phyloP scores from a whole-genome alignment of 495 filamentous ascomycete genomes.

The Mytilinidion resinicola region DNA sequence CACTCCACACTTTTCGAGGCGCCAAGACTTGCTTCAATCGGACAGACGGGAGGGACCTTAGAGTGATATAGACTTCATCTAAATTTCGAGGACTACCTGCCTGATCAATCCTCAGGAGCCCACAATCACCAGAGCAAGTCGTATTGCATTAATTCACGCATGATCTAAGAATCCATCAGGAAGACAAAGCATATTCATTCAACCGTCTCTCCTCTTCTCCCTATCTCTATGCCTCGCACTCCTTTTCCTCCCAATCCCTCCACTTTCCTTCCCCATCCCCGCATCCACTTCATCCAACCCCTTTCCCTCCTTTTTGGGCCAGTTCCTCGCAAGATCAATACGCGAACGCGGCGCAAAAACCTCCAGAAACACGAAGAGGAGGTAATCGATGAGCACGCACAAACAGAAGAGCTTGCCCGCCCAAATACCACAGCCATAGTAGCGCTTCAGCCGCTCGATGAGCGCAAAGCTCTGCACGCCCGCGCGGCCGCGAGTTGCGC shows the following conservation, averaged over 20 bases:
- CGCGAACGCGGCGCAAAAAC: conserved; percentile 73
- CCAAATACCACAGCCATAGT: conserved; percentile 99
- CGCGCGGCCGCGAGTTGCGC: conserved; percentile 64
- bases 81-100: no score
- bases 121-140: no score
- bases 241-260: conserved; percentile 15
- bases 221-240: conserved; percentile 13
- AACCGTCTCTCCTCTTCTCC: conserved; percentile 15
- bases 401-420: conserved; percentile 95
- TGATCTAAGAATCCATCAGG: no score
- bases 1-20: no score
- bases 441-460: conserved; percentile 88
- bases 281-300: conserved; percentile 2
- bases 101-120: no score
- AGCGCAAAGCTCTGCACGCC: conserved; percentile 77
- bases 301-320: conserved; percentile 64
- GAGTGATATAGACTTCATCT: no score
- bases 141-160: no score
- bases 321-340: conserved; percentile 84
- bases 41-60: no score
- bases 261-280: neutral
- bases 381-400: conserved; percentile 87
- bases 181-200: neutral
- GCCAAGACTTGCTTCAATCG: no score
- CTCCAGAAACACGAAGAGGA: conserved; percentile 81